Percentiles rank a stretch among this genome's conserved stretches.
These are phyloP conservation scores for Alternaria sp. DNA, from an alignment of 2,329 filamentous ascomycete species.

Conservation along the genomic window DNA sequence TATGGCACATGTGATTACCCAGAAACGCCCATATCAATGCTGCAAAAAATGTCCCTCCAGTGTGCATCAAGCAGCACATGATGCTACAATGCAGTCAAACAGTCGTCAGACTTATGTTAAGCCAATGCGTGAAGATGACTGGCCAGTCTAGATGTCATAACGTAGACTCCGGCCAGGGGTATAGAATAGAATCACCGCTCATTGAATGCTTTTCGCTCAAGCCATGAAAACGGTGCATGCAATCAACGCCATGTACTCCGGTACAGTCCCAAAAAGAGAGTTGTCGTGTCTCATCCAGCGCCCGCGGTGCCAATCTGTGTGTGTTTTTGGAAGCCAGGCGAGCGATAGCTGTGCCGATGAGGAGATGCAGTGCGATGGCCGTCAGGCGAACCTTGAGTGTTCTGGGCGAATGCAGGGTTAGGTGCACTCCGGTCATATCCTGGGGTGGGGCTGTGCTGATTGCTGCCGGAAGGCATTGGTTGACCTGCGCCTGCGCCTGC, in stretches of 20 bases:
- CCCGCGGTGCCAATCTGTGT: slow-evolving; percentile 50
- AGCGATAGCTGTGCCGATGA: slow-evolving; percentile 51
- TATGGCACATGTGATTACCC: slow-evolving; percentile 25
- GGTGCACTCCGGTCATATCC: slow-evolving; percentile 44
- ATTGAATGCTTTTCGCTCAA: slow-evolving; percentile 21
- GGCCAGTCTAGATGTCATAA: slow-evolving; percentile 20
- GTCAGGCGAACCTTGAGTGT: slow-evolving; percentile 45
- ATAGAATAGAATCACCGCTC: slow-evolving; percentile 25
- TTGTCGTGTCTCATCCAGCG: slow-evolving; percentile 36
- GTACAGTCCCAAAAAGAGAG: slow-evolving; percentile 20
- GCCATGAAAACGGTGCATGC: slow-evolving; percentile 26
- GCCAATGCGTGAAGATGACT: slow-evolving; percentile 19
- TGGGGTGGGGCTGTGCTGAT: slow-evolving; percentile 42
- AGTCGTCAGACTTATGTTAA: slow-evolving; percentile 33
- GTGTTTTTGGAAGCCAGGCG: slow-evolving; percentile 48
- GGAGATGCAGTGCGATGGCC: slow-evolving; percentile 49
- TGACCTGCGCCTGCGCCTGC: slow-evolving; percentile 23
- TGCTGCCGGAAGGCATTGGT: slow-evolving; percentile 24
- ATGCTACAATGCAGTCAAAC: slow-evolving; percentile 25
- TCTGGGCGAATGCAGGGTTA: slow-evolving; percentile 46
- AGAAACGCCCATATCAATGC: slow-evolving; percentile 21
- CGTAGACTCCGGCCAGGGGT: slow-evolving; percentile 18
- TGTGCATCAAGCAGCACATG: slow-evolving; percentile 2
- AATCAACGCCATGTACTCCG: slow-evolving; percentile 37
- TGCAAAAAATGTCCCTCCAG: slow-evolving; percentile 9